phyloP scores from a whole-genome alignment of 2,329 filamentous ascomycete species.

The Monosporascus sp. region DNA sequence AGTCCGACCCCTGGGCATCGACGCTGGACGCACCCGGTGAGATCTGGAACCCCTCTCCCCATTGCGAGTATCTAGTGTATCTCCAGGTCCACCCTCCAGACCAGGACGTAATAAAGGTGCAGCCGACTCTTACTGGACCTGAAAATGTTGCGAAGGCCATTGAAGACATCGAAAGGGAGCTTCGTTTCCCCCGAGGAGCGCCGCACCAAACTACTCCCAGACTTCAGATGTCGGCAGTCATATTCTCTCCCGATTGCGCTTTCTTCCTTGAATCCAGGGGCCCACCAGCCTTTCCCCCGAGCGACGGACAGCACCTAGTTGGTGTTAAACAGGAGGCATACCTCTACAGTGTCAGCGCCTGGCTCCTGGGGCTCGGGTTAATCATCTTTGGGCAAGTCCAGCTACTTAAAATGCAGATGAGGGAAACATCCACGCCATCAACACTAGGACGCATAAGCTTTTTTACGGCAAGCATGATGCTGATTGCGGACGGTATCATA shows the following conservation, averaged over 20 bases:
- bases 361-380: conserved; percentile 50
- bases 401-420: conserved; percentile 59
- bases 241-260: conserved; percentile 64
- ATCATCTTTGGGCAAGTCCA: conserved; percentile 58
- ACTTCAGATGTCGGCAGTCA: conserved; percentile 56
- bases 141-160: conserved; percentile 37
- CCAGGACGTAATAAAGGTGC: conserved; percentile 28
- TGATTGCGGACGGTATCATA: conserved; percentile 56
- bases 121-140: conserved; percentile 25
- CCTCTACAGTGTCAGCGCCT: conserved; percentile 51
- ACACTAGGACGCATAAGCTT: conserved; percentile 63
- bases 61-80: conserved; percentile 87
- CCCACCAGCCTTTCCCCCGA: conserved; percentile 47
- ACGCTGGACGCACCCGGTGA: conserved; percentile 58
- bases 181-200: conserved; percentile 56
- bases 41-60: conserved; percentile 56
- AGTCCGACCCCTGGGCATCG: conserved; percentile 72
- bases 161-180: conserved; percentile 54
- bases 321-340: conserved; percentile 59
- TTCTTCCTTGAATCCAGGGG: conserved; percentile 63
- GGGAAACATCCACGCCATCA: conserved; percentile 61
- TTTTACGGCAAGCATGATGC: conserved; percentile 55
- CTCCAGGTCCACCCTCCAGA: conserved; percentile 65
- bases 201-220: conserved; percentile 50
- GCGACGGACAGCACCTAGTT: conserved; percentile 49